Evolutionary conservation across 2,329 filamentous ascomycete species (phyloP).

Genomic region (Nemania sp.): DNA sequence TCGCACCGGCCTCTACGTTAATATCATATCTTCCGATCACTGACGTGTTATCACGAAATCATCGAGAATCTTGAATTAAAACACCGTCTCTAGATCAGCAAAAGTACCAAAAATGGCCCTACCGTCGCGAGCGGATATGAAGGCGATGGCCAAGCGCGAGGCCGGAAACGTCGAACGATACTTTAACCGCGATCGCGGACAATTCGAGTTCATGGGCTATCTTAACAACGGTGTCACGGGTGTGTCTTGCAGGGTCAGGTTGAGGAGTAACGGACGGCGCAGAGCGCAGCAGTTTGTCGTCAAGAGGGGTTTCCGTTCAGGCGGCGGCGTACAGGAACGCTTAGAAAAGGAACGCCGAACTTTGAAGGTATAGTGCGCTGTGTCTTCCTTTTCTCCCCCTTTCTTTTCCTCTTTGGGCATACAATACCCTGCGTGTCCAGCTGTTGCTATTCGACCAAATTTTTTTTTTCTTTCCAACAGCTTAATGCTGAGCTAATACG

Average conservation of each 20-base stretch:
- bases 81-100: too few relatives aligned
- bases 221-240: neutral
- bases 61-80: too few relatives aligned
- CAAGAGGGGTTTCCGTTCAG: neutral
- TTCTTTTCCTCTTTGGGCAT: too few relatives aligned
- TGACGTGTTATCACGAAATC: too few relatives aligned
- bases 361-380: neutral
- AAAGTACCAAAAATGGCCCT: too few relatives aligned
- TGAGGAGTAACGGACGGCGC: neutral
- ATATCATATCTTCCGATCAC: too few relatives aligned
- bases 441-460: too few relatives aligned
- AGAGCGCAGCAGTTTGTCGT: slow-evolving; percentile 1
- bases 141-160: neutral
- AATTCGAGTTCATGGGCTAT: neutral
- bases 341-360: neutral
- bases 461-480: neutral
- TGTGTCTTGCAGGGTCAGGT: slow-evolving; percentile 1
- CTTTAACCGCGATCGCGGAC: neutral
- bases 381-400: too few relatives aligned
- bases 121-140: neutral
- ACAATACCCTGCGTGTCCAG: too few relatives aligned
- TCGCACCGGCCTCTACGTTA: too few relatives aligned
- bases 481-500: neutral
- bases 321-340: too few relatives aligned
- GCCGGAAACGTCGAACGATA: neutral